phyloP scores from a whole-genome alignment of 208 protist species.

The Leishmania braziliensis region DNA sequence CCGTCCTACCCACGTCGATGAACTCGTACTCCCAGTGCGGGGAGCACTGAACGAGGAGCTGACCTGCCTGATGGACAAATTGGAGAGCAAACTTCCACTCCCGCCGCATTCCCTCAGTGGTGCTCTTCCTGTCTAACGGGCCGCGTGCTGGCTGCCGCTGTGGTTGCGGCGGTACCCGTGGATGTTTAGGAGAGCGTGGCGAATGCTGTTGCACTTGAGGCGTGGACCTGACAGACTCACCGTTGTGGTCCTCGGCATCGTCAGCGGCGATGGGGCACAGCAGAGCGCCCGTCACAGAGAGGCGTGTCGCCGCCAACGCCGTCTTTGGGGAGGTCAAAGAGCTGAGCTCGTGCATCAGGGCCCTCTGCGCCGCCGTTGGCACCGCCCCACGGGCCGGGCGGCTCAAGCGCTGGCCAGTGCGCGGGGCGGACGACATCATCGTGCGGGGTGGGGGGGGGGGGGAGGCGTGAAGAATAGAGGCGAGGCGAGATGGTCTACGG shows the following conservation, averaged over 20 bases:
- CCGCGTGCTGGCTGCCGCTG: background rate
- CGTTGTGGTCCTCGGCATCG: constrained; percentile 4
- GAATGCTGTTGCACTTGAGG: background rate
- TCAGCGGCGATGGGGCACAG: background rate
- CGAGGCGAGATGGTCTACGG: background rate
- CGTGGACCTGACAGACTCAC: background rate
- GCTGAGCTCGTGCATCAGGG: constrained; percentile 15
- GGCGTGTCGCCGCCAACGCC: background rate
- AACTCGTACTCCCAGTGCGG: constrained; percentile 84
- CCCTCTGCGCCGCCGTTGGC: constrained; percentile 23
- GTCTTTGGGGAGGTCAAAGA: constrained; percentile 10
- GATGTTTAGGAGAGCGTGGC: background rate
- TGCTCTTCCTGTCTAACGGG: constrained; percentile 4
- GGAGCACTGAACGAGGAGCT: constrained; percentile 64
- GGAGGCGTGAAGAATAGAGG: background rate
- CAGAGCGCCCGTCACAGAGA: background rate
- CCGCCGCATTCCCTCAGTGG: constrained; percentile 74
- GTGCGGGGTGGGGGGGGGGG: background rate
- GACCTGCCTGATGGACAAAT: constrained; percentile 71
- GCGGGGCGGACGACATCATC: background rate
- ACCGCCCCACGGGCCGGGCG: constrained; percentile 13
- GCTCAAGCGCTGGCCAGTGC: background rate
- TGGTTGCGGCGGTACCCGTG: background rate
- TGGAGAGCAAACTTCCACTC: constrained; percentile 88
- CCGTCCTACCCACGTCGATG: constrained; percentile 70